Evolutionary conservation across 2,329 filamentous ascomycete species (phyloP).

Genomic region (Triangularia setosa): DNA sequence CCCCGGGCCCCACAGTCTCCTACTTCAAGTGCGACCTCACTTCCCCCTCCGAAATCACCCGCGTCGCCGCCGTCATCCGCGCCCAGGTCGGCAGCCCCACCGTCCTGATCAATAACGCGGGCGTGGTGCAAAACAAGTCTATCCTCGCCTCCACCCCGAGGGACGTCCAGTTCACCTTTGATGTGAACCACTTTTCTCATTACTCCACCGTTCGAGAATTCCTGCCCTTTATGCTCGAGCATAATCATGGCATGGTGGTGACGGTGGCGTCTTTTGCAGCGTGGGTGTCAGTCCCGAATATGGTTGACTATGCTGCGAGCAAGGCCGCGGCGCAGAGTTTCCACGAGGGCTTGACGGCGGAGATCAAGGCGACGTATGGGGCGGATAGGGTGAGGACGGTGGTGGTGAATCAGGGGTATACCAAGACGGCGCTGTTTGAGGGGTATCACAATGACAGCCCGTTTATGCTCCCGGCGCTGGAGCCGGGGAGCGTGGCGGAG

Average conservation of each 20-base stretch:
- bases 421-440: conserved; percentile 56
- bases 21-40: conserved; percentile 70
- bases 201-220: conserved; percentile 45
- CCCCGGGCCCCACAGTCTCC: conserved; percentile 50
- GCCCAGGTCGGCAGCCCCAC: conserved; percentile 59
- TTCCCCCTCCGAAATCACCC: conserved; percentile 49
- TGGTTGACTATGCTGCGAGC: conserved; percentile 64
- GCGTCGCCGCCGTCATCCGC: conserved; percentile 51
- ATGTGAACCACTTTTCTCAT: conserved; percentile 66
- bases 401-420: conserved; percentile 61
- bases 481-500: conserved; percentile 62
- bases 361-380: conserved; percentile 56
- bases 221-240: conserved; percentile 58
- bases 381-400: conserved; percentile 63
- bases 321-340: conserved; percentile 65
- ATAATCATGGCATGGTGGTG: conserved; percentile 69
- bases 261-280: conserved; percentile 64
- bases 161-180: conserved; percentile 64
- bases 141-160: conserved; percentile 56
- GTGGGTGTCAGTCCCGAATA: conserved; percentile 56
- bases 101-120: conserved; percentile 70
- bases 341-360: conserved; percentile 61
- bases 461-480: conserved; percentile 51
- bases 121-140: conserved; percentile 57
- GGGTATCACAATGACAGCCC: conserved; percentile 49